Evolutionary conservation across 106 monocot species (phyloP), one percentile per base, ranked within the genome.

Genomic region (Vanilla planifolia): DNA sequence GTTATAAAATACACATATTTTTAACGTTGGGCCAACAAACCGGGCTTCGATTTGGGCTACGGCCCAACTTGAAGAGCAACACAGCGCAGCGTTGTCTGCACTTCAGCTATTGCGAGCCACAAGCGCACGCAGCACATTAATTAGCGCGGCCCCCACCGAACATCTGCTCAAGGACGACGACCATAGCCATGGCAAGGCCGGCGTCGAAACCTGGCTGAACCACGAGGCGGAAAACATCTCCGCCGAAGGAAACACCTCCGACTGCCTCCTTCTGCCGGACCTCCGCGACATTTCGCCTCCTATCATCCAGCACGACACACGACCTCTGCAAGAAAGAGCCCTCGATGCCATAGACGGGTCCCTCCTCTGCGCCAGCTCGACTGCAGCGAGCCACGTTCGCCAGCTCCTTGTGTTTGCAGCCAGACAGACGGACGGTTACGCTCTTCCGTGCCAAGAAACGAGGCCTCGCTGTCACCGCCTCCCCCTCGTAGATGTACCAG

Each of bases 111-210:
- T n/a, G n/a, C n/a, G n/a, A n/a, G n/a, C n/a, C n/a, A n/a, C n/a
- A n/a, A n/a, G n/a, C n/a, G n/a, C n/a, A n/a, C n/a, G n/a, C n/a
- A n/a, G n/a, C n/a, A n/a, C n/a, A n/a, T n/a, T 56, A 30, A 57
- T 37, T 13, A 43, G 26, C 5, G 55, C 56, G 2, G 39, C 56
- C 22, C 71, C 44, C 2, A 55, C 82, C 65, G 34, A 73, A 85
- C 80, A 89, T 85, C 62, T 85, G 85, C 17, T 90, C 89, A 50
- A 90, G 66, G 10, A 79, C 48, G 42, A 90, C 56, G 11, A 90
- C 85, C 33, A 82, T 57, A 13, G 81, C 89, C 89, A 90, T 90
- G 25, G 89, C 81, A 6, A 75, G 34, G 30, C 45, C 34, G 26
- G 59, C 11, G 19, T 79, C 78, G 11, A 85, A 30, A 8, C 69